phyloP scores from a whole-genome alignment of 768 basidiomycete genomes.

The Russula vinacea region DNA sequence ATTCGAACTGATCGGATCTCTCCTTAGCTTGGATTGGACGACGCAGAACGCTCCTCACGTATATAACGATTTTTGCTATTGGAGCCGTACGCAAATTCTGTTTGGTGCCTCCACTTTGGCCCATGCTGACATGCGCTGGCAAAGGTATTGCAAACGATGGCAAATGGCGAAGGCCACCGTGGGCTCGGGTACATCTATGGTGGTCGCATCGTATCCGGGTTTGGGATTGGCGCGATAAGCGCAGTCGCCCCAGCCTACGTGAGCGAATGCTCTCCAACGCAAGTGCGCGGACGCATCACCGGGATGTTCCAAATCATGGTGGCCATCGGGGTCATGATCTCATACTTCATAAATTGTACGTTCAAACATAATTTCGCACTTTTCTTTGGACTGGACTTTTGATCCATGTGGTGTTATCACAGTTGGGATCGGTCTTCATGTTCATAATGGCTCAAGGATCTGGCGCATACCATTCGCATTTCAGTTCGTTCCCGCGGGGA shows the following conservation, averaged over 20 bases:
- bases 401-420: conserved; percentile 2
- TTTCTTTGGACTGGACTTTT: background rate
- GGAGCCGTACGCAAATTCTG: conserved; percentile 60
- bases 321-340: conserved; percentile 80
- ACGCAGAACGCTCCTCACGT: conserved; percentile 57
- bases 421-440: conserved; percentile 62
- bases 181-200: conserved; percentile 71
- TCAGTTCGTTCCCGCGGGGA: conserved; percentile 71
- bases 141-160: conserved; percentile 69
- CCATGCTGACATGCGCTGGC: background rate
- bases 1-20: background rate
- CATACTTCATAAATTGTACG: conserved; percentile 77
- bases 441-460: conserved; percentile 45
- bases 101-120: background rate
- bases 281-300: conserved; percentile 81
- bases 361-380: conserved; percentile 20
- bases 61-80: conserved; percentile 59
- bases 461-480: conserved; percentile 76
- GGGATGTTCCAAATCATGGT: conserved; percentile 88
- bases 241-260: conserved; percentile 85
- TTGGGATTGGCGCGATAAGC: conserved; percentile 80
- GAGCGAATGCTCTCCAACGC: conserved; percentile 82
- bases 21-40: conserved; percentile 61
- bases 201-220: conserved; percentile 74
- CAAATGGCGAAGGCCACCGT: conserved; percentile 49